Conservation (phyloP, 129 eudicot genomes). For the Escallonia herrerae region DNA sequence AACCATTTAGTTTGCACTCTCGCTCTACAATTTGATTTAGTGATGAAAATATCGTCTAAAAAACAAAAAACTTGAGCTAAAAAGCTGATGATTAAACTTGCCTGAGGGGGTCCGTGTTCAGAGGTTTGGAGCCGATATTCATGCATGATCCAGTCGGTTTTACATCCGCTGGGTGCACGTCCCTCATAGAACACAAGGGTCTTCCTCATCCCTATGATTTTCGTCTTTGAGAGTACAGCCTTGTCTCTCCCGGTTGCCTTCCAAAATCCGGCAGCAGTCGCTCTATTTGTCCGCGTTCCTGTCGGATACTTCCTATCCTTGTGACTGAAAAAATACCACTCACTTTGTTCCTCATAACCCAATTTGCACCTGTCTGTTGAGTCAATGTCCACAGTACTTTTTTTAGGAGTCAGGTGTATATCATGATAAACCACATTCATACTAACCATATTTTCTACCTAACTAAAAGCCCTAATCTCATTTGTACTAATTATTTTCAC, state of each 20-base stretch:
- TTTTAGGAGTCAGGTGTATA: too few species aligned
- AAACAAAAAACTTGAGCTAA: too few species aligned
- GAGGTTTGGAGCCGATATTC: constrained; percentile 77
- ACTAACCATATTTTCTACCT: too few species aligned
- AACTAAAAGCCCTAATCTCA: too few species aligned
- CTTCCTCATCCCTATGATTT: constrained; percentile 80
- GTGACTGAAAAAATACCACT: constrained; percentile 93
- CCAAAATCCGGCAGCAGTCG: constrained; percentile 88
- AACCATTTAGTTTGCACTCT: too few species aligned
- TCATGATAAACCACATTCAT: too few species aligned
- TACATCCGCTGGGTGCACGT: constrained; percentile 80
- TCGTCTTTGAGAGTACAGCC: constrained; percentile 65
- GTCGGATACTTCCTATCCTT: constrained; percentile 89
- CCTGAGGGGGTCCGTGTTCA: constrained; percentile 72
- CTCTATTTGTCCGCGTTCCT: constrained; percentile 77
- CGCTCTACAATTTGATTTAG: too few species aligned
- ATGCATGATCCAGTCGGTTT: constrained; percentile 86
- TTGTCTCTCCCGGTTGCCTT: constrained; percentile 91
- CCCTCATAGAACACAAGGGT: constrained; percentile 86
- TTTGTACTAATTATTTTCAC: too few species aligned
- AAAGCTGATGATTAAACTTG: constrained; percentile 11
- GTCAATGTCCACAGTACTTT: too few species aligned
- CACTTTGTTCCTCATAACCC: constrained; percentile 71
- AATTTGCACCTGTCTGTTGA: constrained; percentile 58
- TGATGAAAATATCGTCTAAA: too few species aligned